phyloP scores from a whole-genome alignment of 352 stramenopile species.

The Pythium oligandrum region DNA sequence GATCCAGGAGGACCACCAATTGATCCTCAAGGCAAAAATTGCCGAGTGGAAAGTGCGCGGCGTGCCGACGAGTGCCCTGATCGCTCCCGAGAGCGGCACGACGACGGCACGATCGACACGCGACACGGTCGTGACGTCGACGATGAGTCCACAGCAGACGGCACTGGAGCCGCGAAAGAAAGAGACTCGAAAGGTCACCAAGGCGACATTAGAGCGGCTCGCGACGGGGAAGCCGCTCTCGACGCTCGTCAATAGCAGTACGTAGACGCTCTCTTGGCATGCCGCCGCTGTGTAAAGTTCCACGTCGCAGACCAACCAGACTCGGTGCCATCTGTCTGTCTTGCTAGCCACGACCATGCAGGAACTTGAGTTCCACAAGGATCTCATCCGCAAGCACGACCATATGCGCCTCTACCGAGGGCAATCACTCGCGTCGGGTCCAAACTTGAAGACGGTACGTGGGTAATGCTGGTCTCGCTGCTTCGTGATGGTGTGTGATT shows the following conservation, averaged over 20 bases:
- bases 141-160: too few relatives aligned
- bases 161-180: conserved; percentile 14
- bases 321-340: background rate
- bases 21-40: conserved; percentile 47
- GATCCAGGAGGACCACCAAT: conserved; percentile 54
- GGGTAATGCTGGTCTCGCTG: background rate
- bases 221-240: conserved; percentile 9
- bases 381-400: conserved; percentile 43
- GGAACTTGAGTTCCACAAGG: conserved; percentile 43
- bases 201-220: conserved; percentile 40
- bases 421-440: conserved; percentile 6
- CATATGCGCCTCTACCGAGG: conserved; percentile 24
- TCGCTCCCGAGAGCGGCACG: too few relatives aligned
- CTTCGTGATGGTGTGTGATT: too few relatives aligned
- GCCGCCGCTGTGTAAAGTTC: too few relatives aligned
- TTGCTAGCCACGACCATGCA: conserved; percentile 15
- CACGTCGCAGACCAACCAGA: too few relatives aligned
- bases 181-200: conserved; percentile 11
- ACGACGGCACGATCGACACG: too few relatives aligned
- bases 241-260: conserved; percentile 1
- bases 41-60: conserved; percentile 44
- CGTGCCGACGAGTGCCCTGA: conserved; percentile 10
- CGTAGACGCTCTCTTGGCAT: background rate
- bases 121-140: too few relatives aligned
- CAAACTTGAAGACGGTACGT: conserved; percentile 34